Evolutionary conservation across 345 rosid genomes (phyloP), one percentile per base, ranked within the genome.

Genomic region (Hypericum androsaemum): DNA sequence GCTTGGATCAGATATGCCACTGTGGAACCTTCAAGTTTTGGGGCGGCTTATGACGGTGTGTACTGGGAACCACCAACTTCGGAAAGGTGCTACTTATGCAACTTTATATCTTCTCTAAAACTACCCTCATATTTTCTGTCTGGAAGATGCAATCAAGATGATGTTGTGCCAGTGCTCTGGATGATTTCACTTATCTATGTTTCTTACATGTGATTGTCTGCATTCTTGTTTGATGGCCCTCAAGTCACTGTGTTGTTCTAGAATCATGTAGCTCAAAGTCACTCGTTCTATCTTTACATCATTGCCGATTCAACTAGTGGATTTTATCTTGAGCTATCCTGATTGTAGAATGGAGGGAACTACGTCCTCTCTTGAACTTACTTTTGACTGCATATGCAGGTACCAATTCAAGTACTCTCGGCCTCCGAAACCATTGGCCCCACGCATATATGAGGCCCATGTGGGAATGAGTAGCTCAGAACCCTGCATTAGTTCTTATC

Each of bases 401-500:
- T 79, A 79, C 67, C 68, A 77, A 47, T 84, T 79, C 64, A 66
- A 65, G 62, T 52, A 79, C 53, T 77, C 84, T 39, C 77, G 62
- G 38, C 88, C 94, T 53, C 82, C 80, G 41, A 84, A 75, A 63
- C 86, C 86, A 46, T 61, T 57, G 40, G 83, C 84, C 37, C 84
- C 82, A 32, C 76, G 88, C 36, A 74, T 84, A 66, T 84, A 84
- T 52, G 94, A 84, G 63, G 88, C 86, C 22, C 94, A 84, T 72
- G 94, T 81, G 60, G 94, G 94, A 68, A 81, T 84, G 94, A 84
- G 88, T 53, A 59, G 88, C 63, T 52, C 81, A n/a, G 88, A 84
- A 79, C 80, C 80, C 39, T 62, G 73, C 7, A 51, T 84, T 59
- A 84, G 71, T 64, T 70, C 94, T 52, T 84, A 81, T 63, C 75